A percentile compares a stretch with the other conserved stretches of the same genome.
phyloP scores from a whole-genome alignment of 2,329 filamentous ascomycete species.

The Huntiella omanensis region DNA sequence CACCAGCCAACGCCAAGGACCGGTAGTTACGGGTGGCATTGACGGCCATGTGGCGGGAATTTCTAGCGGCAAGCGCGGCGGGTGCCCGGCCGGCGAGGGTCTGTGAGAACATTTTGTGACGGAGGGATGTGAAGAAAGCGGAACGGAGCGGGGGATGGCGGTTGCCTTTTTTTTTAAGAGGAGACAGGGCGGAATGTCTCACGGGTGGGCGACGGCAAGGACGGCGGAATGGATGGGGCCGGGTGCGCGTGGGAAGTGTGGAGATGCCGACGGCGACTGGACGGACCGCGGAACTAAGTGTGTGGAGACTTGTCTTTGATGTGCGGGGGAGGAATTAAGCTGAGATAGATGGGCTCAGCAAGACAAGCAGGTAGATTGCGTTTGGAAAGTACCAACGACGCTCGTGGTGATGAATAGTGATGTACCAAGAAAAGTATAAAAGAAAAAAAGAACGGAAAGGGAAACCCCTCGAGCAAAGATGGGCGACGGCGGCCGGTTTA shows the following conservation, averaged over 20 bases:
- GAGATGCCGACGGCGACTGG: not conserved
- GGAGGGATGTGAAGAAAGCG: not conserved
- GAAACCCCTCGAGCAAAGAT: not conserved
- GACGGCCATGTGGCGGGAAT: constrained; percentile 29
- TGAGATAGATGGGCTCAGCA: not conserved
- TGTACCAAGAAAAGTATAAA: not conserved
- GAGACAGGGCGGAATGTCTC: not conserved
- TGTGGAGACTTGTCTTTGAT: too few species aligned
- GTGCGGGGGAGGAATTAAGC: not conserved
- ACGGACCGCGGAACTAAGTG: not conserved
- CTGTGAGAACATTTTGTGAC: constrained; percentile 17
- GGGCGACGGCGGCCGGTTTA: constrained; percentile 5
- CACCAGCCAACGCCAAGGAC: constrained; percentile 3
- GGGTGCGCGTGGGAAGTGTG: not conserved
- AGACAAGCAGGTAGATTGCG: not conserved
- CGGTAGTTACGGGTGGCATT: constrained; percentile 5
- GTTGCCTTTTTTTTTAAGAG: not conserved
- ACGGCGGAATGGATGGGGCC: not conserved
- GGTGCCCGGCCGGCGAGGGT: constrained; percentile 37
- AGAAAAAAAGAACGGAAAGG: not conserved
- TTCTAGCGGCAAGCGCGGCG: constrained; percentile 30
- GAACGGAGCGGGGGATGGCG: not conserved
- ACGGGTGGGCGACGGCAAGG: not conserved
- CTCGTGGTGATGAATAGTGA: not conserved
- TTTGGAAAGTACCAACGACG: not conserved